Conservation (phyloP, 192 early-diverging fungal genomes). For the Geosiphon pyriformis region DNA sequence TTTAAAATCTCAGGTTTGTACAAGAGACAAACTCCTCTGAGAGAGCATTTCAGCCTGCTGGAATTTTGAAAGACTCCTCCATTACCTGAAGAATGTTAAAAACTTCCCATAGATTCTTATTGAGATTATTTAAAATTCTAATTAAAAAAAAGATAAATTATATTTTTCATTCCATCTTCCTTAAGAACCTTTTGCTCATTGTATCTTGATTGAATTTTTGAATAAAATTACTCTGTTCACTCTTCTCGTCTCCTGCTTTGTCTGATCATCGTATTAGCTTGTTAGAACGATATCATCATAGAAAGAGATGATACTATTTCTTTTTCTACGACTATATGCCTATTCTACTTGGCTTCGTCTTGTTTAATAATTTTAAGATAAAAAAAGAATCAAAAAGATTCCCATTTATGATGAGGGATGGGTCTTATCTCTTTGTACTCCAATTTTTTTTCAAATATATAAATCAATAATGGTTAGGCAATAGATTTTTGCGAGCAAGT, state of each 20-base stretch:
- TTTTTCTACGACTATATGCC: no score
- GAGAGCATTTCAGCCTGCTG: not conserved
- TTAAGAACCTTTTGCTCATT: not conserved
- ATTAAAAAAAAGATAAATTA: no score
- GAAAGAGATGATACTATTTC: no score
- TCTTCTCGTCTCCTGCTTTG: no score
- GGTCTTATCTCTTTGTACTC: not conserved
- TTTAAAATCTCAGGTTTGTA: constrained; percentile 68
- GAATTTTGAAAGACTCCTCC: not conserved
- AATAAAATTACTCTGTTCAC: no score
- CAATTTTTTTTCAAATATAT: constrained; percentile 6
- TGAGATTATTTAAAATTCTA: not conserved
- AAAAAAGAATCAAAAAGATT: not conserved
- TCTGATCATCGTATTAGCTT: no score
- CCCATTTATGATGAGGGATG: not conserved
- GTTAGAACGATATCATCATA: not conserved
- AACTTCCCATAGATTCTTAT: not conserved
- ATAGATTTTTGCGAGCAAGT: constrained; percentile 78
- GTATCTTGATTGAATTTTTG: no score
- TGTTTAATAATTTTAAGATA: not conserved
- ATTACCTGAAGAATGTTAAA: not conserved
- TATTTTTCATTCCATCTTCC: no score
- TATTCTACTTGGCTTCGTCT: not conserved
- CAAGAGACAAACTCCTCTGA: not conserved
- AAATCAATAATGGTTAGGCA: constrained; percentile 47